Base-by-base conservation (phyloP, 305 asterid species). In the Solanum hybrid region DNA sequence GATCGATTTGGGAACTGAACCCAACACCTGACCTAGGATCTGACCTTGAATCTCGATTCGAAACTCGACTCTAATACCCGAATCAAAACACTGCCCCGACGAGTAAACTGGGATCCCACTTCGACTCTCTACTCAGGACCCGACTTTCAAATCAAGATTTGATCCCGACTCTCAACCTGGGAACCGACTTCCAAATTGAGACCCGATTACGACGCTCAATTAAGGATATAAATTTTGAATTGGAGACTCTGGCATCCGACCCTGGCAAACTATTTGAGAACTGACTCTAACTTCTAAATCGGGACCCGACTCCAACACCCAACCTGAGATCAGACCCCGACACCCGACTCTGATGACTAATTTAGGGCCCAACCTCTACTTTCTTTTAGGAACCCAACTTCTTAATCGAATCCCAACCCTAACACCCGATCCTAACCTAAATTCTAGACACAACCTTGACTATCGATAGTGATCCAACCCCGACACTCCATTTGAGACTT, bases 21-120 rank as follows among this genome's bases (percentile, higher is more conserved):
- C 10, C 69, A 56, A 56, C 24, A 7, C 24, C 8, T 56, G 4
- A 17, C 24, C 2, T 56, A 7, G 10, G 24, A 17, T 17, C 0
- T 17, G 24, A 56, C 10, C 24, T 56, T 56, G 24, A 17, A 17
- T 56, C 10, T 56, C 10, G 10, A 56, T 15, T 0, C 0, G 0
- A 56, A 56, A 56, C 10, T 56, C 2, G 24, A 56, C 24, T 56
- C 1, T 17, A 0, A 17, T 7, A 56, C 10, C 4, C 69, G 0
- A 56, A 56, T 56, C 2, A 17, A 0, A 56, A 56, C 24, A 56
- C 24, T 17, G 17, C 69, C 69, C 10, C 10, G 0, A 56, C 10
- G 0, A 56, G 69, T 56, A 15, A 56, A 17, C 8, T 56, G 24
- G 69, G n/a, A 56, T 56, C 24, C 5, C 69, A 17, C 24, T 15